phyloP scores from a whole-genome alignment of 2,329 filamentous ascomycete species.

The Aaosphaeria arxii region DNA sequence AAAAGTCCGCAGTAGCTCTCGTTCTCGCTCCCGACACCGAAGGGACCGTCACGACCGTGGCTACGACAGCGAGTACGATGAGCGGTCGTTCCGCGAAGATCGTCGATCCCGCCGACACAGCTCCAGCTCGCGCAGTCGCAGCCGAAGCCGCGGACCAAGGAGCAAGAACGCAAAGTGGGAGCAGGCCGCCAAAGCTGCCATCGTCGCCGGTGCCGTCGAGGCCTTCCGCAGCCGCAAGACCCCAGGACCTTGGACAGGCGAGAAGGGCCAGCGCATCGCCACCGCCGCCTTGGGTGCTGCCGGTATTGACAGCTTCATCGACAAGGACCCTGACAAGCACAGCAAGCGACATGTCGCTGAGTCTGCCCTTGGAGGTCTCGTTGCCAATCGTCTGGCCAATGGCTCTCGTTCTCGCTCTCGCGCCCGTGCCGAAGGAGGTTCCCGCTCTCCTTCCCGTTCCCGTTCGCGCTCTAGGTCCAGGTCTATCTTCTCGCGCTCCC shows the following conservation, averaged over 20 bases:
- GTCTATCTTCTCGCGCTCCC: constrained; percentile 41
- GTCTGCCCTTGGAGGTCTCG: constrained; percentile 82
- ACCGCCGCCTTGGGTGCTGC: constrained; percentile 84
- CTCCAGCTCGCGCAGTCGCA: constrained; percentile 51
- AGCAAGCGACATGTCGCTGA: constrained; percentile 78
- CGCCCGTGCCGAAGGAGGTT: constrained; percentile 39
- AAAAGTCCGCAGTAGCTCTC: constrained; percentile 59
- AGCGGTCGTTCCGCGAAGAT: constrained; percentile 15
- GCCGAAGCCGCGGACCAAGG: constrained; percentile 43
- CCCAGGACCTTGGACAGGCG: constrained; percentile 83
- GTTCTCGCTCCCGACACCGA: constrained; percentile 40
- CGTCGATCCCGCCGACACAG: constrained; percentile 47
- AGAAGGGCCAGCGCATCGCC: constrained; percentile 86
- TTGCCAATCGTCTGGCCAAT: constrained; percentile 82
- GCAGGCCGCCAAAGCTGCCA: constrained; percentile 85
- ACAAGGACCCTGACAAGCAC: constrained; percentile 68
- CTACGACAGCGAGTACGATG: constrained; percentile 41
- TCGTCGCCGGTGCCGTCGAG: constrained; percentile 86
- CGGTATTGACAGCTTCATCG: constrained; percentile 74
- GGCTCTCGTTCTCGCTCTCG: constrained; percentile 66
- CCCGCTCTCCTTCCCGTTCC: constrained; percentile 49
- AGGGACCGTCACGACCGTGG: constrained; percentile 46
- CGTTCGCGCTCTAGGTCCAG: constrained; percentile 67
- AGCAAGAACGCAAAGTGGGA: constrained; percentile 49
- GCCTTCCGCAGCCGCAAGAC: constrained; percentile 89